These are phyloP conservation scores for Colletotrichum sp. DNA, from an alignment of 2,329 filamentous ascomycete species.

Conservation along the genomic window DNA sequence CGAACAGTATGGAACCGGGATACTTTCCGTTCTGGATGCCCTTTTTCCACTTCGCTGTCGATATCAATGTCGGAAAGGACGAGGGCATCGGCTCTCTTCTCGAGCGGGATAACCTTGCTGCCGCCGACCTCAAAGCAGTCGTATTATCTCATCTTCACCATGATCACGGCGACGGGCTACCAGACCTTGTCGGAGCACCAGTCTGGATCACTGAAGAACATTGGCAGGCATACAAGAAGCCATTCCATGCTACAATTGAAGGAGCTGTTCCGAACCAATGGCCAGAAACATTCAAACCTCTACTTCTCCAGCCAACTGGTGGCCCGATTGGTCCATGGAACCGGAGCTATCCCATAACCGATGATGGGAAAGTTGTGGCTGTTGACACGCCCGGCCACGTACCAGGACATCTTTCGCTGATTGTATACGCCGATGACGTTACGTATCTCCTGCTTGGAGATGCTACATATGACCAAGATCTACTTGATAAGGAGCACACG, in stretches of 20 bases:
- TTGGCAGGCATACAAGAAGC: background rate
- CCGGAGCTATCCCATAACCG: background rate
- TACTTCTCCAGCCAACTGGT: background rate
- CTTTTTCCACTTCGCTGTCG: background rate
- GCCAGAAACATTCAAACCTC: background rate
- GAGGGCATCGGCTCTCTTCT: background rate
- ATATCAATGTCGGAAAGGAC: background rate
- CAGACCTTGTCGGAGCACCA: background rate
- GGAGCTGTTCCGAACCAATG: background rate
- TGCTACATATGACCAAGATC: background rate
- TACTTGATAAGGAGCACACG: background rate
- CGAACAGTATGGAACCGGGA: background rate
- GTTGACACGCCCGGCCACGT: background rate
- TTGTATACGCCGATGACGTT: background rate
- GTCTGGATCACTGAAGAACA: background rate
- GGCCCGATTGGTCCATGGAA: background rate
- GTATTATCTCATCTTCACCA: background rate
- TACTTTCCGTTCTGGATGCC: background rate
- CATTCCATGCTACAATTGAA: background rate
- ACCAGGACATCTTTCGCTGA: background rate
- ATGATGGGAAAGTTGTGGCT: background rate
- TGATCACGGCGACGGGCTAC: background rate
- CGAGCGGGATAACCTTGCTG: background rate
- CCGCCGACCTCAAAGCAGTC: background rate
- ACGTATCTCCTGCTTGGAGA: background rate